These are phyloP conservation scores for Podospora appendiculata DNA, from an alignment of 495 filamentous ascomycete species.

Conservation along the genomic window DNA sequence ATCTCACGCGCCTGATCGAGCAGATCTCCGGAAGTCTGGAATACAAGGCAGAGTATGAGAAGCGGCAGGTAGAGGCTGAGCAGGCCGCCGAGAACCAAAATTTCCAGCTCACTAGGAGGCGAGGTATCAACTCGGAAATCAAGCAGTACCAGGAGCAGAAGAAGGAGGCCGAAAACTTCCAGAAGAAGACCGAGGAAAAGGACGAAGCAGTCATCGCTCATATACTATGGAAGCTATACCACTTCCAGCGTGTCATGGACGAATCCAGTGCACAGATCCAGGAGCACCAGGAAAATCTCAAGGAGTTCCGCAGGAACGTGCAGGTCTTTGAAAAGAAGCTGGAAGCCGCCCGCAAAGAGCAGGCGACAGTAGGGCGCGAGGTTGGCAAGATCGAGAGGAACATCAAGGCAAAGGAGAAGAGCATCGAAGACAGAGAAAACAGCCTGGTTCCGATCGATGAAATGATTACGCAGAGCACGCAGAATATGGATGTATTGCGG, in stretches of 20 bases:
- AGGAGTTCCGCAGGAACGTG: conserved; percentile 82
- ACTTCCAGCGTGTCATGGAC: conserved; percentile 90
- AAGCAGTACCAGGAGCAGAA: conserved; percentile 97
- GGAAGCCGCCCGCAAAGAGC: conserved; percentile 80
- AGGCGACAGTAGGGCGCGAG: conserved; percentile 69
- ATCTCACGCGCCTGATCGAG: conserved; percentile 92
- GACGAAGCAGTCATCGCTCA: conserved; percentile 92
- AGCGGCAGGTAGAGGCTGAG: conserved; percentile 74
- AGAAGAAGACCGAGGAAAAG: conserved; percentile 77
- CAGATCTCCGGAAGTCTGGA: conserved; percentile 96
- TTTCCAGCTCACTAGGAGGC: conserved; percentile 75
- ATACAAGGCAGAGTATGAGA: conserved; percentile 92
- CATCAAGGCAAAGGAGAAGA: conserved; percentile 81
- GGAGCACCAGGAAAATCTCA: conserved; percentile 90
- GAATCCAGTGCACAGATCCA: conserved; percentile 85
- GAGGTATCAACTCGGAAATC: conserved; percentile 95
- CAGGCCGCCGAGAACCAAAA: conserved; percentile 82
- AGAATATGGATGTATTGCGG: conserved; percentile 57
- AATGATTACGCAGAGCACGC: conserved; percentile 76
- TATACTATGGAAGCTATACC: conserved; percentile 93
- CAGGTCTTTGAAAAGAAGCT: conserved; percentile 77
- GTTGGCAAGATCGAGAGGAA: conserved; percentile 73
- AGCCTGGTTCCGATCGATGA: conserved; percentile 82
- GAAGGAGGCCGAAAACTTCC: conserved; percentile 86
- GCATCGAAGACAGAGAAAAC: conserved; percentile 79